Evolutionary conservation across 306 rosid genomes (phyloP), one percentile per base, ranked within the genome.

Genomic region (Begonia loranthoides): DNA sequence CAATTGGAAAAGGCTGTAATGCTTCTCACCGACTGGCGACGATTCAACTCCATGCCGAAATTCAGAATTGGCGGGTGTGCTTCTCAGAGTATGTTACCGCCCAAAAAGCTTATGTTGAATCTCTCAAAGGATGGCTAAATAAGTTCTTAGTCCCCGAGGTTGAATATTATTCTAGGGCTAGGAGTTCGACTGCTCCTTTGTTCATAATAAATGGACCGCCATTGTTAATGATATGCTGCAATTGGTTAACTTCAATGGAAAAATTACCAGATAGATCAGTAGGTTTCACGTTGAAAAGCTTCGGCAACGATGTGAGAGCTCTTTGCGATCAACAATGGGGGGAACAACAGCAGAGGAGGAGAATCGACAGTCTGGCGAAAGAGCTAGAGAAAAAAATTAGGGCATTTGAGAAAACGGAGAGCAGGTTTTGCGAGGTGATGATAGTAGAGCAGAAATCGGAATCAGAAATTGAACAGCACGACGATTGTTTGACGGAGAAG

Each of bases 341-440:
- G 55, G 96, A 92, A 70, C 94, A 72, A 66, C 83, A 76, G 38
- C 99, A 86, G 54, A 92, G 83, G 55, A 69, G 94, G 81, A 92
- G 62, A 75, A 93, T 86, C 50, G 94, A 83, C 9, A 65, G 61
- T 56, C 41, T 86, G 40, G 78, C 77, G 12, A 83, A 83, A 68
- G 77, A 80, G 14, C 79, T 86, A 0, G 88, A 83, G 39, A 65
- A 76, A 66, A 78, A 71, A 61, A 48, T 28, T 58, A 45, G 54
- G 9, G 76, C 80, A 17, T 72, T 73, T 34, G 66, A 78, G 62
- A 76, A 78, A 73, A 57, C 65, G 15, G 82, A 80, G 60, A 61
- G 60, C 43, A 78, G 70, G 80, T 58, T 80, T 71, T 77, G 76
- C 2, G 95, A 82, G 62, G 65, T 57, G 39, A 83, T 67, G 48